These are phyloP conservation scores for Mortierella sp. DNA, from an alignment of 371 early-diverging fungal genomes.

Conservation along the genomic window DNA sequence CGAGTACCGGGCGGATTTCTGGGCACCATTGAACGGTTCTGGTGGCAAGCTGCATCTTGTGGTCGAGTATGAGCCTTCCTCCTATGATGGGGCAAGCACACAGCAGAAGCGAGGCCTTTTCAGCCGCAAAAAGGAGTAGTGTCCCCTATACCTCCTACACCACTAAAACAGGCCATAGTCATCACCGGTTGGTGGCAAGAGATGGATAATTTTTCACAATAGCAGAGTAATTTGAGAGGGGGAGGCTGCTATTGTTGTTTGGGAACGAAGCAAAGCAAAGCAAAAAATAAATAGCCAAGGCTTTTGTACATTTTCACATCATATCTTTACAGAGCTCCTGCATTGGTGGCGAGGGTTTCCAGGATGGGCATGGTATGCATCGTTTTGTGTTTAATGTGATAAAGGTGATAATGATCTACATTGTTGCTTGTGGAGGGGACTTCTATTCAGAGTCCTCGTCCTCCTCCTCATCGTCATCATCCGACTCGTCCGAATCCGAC, in stretches of 20 bases:
- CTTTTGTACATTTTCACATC: slow-evolving; percentile 9
- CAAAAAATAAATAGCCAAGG: not conserved
- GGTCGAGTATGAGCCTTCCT: slow-evolving; percentile 35
- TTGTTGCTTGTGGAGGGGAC: not conserved
- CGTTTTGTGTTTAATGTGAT: not conserved
- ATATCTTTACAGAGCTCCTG: not conserved
- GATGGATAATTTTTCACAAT: not conserved
- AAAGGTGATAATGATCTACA: not conserved
- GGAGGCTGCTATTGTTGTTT: not conserved
- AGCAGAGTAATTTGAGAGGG: not conserved
- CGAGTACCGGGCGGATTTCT: slow-evolving; percentile 50
- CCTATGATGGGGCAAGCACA: slow-evolving; percentile 7
- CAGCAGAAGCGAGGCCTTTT: slow-evolving; percentile 38
- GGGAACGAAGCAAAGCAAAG: not conserved
- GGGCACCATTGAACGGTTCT: slow-evolving; percentile 41
- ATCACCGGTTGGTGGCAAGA: slow-evolving; percentile 10
- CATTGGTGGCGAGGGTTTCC: not conserved
- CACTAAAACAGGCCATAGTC: slow-evolving; percentile 3
- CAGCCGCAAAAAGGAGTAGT: slow-evolving; percentile 26
- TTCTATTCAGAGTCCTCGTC: slow-evolving; percentile 24
- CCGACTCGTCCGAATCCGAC: slow-evolving; percentile 50
- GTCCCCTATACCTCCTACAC: not conserved
- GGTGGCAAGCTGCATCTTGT: slow-evolving; percentile 42
- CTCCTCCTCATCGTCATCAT: slow-evolving; percentile 35
- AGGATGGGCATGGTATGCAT: not conserved